These are phyloP conservation scores for Sordariomycetes sp. DNA, from an alignment of 2,329 filamentous ascomycete species.

Conservation along the genomic window DNA sequence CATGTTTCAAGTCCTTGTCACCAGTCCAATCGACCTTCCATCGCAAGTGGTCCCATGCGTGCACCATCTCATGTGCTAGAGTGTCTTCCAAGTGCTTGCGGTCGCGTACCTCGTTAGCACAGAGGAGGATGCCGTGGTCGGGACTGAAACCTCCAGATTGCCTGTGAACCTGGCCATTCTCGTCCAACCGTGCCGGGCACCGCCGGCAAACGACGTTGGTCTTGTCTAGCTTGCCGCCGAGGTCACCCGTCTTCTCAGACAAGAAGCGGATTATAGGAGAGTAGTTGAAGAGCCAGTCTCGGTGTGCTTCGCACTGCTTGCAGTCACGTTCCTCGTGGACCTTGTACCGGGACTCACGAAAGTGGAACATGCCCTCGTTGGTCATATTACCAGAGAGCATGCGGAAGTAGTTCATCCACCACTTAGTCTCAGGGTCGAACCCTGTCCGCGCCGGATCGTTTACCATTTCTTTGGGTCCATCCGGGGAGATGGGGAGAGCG, in stretches of 20 bases:
- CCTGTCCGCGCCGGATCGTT: constrained; percentile 54
- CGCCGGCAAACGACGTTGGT: constrained; percentile 75
- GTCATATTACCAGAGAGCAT: constrained; percentile 69
- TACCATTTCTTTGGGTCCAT: constrained; percentile 25
- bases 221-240: constrained; percentile 67
- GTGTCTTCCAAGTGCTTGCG: constrained; percentile 84
- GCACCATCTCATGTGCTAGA: constrained; percentile 93
- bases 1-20: constrained; percentile 68
- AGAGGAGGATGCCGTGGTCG: constrained; percentile 79
- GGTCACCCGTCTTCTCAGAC: constrained; percentile 66
- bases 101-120: constrained; percentile 81
- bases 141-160: constrained; percentile 77
- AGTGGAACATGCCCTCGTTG: constrained; percentile 60
- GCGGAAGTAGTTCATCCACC: constrained; percentile 81
- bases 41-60: constrained; percentile 86
- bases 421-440: constrained; percentile 50
- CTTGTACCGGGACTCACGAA: constrained; percentile 67
- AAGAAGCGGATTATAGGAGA: constrained; percentile 84
- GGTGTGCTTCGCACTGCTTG: constrained; percentile 68
- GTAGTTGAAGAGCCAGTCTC: constrained; percentile 76
- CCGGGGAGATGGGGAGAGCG: not conserved
- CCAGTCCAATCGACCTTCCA: constrained; percentile 82
- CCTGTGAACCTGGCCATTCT: constrained; percentile 52
- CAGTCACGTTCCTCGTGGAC: constrained; percentile 72
- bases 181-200: constrained; percentile 53